phyloP scores from a whole-genome alignment of 2,329 filamentous ascomycete species.

The Dactylellina parvicollis region DNA sequence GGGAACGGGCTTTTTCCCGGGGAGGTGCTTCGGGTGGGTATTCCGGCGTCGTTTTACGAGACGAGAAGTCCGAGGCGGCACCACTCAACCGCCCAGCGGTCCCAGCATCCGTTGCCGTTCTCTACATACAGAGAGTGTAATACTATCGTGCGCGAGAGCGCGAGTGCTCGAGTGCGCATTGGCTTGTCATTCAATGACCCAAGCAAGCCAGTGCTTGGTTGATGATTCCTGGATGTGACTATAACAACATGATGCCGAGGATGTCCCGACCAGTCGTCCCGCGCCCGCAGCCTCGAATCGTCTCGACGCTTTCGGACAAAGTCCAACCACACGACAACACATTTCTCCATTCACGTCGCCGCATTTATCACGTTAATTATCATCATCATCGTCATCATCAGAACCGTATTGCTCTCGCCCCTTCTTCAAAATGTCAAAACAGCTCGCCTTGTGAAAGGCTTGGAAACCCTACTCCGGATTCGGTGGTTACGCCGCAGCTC shows the following conservation, averaged over 20 bases:
- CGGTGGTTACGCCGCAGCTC: conserved; percentile 28
- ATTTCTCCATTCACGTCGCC: background rate
- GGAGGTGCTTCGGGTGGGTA: background rate
- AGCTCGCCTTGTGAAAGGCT: conserved; percentile 16
- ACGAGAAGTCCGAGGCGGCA: background rate
- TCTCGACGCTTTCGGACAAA: background rate
- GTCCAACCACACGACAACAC: background rate
- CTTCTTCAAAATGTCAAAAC: background rate
- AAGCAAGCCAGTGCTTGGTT: too few species aligned
- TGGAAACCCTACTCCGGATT: conserved; percentile 30
- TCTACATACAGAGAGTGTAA: too few species aligned
- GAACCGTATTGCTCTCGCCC: background rate
- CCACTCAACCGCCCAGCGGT: too few species aligned
- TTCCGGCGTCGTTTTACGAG: background rate
- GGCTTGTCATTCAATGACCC: background rate
- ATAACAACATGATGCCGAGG: background rate
- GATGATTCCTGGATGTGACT: too few species aligned
- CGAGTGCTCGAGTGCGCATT: background rate
- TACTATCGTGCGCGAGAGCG: too few species aligned
- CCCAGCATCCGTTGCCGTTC: too few species aligned
- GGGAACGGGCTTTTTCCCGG: conserved; percentile 20
- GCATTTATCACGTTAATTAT: background rate
- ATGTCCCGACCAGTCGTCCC: background rate
- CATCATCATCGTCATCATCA: background rate
- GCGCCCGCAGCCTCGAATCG: background rate